A percentile compares a stretch with the other conserved stretches of the same genome.
Conservation (phyloP, 805 yeast species). For the Debaryomyces prosopidis region DNA sequence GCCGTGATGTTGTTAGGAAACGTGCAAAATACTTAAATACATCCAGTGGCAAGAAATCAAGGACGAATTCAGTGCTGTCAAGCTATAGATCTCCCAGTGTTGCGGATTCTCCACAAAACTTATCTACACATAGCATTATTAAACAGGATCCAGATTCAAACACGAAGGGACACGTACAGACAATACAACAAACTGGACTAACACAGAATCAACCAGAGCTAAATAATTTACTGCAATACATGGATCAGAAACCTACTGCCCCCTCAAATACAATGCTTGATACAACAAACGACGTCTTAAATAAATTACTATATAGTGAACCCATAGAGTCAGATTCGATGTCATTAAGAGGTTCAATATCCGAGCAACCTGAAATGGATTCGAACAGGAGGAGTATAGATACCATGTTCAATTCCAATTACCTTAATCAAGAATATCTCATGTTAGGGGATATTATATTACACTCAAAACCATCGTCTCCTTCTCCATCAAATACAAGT, state of each 20-base stretch:
- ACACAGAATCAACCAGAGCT: background rate
- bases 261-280: slow-evolving; percentile 20
- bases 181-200: background rate
- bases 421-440: slow-evolving; percentile 51
- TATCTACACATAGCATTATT: background rate
- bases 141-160: background rate
- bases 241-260: background rate
- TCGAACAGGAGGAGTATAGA: slow-evolving; percentile 4
- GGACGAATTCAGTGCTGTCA: background rate
- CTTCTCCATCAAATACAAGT: slow-evolving; percentile 33
- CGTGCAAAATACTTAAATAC: slow-evolving; percentile 39
- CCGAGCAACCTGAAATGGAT: slow-evolving; percentile 1
- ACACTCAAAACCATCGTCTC: slow-evolving; percentile 43
- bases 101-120: background rate
- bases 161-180: background rate
- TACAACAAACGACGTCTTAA: slow-evolving; percentile 29
- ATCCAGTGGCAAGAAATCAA: background rate
- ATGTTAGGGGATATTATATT: slow-evolving; percentile 50
- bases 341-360: slow-evolving; percentile 4
- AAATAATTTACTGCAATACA: background rate
- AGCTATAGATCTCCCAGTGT: background rate
- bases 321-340: slow-evolving; percentile 14
- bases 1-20: slow-evolving; percentile 61
- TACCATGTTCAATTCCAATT: slow-evolving; percentile 40
- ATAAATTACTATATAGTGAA: slow-evolving; percentile 16